Evolutionary conservation across 1,284 basidiomycete genomes (phyloP), one percentile per base, ranked within the genome.

Genomic region (Trichosporon sp.): DNA sequence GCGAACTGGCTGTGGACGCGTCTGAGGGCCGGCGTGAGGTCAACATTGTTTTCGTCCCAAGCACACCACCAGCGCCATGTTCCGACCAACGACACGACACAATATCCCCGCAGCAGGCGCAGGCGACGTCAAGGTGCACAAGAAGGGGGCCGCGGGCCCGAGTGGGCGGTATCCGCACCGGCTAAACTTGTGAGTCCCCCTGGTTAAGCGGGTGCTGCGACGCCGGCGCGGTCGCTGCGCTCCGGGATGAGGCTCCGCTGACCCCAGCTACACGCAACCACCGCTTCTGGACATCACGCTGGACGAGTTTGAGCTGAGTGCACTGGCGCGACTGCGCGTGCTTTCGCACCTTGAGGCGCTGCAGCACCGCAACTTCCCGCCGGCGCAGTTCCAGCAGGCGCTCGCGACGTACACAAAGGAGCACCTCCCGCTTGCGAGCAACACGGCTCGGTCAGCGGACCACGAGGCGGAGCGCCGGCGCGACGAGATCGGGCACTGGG

Each of bases 401-500:
- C 73, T 82, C 47, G 66, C 73, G 3, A 73, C 77, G 18, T 79
- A 81, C 66, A 65, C 77, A 70, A 85, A 82, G 68, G 68, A 74
- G 65, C 83, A 85, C 74, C 73, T 87, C 31, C 85, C 86, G 9
- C 84, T 99, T 64, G 85, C 87, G 66, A 86, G 86, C 64, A 90
- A 89, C 71, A 87, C 87, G 11, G 88, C 89, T 2, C 75, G 76
- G 29, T 82, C 75, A 9, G 80, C 83, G 31, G 84, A 88, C 68
- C 72, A 86, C 67, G 88, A 92, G 44, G 83, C 82, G 9, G 89
- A 99, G 80, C 86, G 97, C 71, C 87, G 87, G 79, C 90, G 88
- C 75, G 97, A 99, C 81, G 92, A 95, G 78, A 87, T 98, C 34
- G 90, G 94, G 21, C 97, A 99, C 84, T 99, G 95, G 84, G 93